Base-by-base conservation (phyloP, 2,329 filamentous ascomycete genomes). In the Bipolaris oryzae region DNA sequence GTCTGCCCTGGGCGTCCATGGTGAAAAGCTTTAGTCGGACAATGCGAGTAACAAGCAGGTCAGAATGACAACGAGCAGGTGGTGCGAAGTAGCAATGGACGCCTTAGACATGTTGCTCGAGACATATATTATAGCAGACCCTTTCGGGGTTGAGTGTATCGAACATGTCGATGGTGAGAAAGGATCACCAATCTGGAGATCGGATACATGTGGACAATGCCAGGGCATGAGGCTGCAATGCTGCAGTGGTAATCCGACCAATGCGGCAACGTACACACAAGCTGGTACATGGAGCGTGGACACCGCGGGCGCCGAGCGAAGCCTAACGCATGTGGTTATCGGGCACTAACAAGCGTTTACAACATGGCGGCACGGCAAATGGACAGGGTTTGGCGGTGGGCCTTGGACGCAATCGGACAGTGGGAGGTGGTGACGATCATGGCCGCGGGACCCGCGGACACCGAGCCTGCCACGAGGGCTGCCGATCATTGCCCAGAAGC, bases 271-370 rank as follows among this genome's bases (percentile, higher is more conserved):
- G 21, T 15, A 21, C 7, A 28, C n/a, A 42, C 35, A 16, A 13
- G 35, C 21, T 16, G 34, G 34, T 15, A 28, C 28, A 31, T 31
- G 25, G n/a, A 41, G 3, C 5, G 2, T 42, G 50, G 50, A 35
- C 31, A 37, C 50, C 50, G 41, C 42, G 50, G 41, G 23, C 7
- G 15, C 41, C 50, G 50, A 35, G 31, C 28, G 33, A 45, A 16
- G 21, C 16, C 31, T 20, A 21, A 13, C 44, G 28, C 23, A 25
- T 6, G 15, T 28, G 11, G 10, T 43, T 33, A 23, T 20, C 16
- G n/a, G 42, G 28, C n/a, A 31, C 16, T 31, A 45, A 33, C 16
- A 33, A 18, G 11, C 25, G 25, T 33, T 31, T 45, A 16, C n/a
- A 18, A 16, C 42, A 33, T 28, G 25, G 6, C 28, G 42, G 42